Evolutionary conservation across 140 eudicot genomes (phyloP), one percentile per base, ranked within the genome.

Genomic region (Bidens hawaiensis): DNA sequence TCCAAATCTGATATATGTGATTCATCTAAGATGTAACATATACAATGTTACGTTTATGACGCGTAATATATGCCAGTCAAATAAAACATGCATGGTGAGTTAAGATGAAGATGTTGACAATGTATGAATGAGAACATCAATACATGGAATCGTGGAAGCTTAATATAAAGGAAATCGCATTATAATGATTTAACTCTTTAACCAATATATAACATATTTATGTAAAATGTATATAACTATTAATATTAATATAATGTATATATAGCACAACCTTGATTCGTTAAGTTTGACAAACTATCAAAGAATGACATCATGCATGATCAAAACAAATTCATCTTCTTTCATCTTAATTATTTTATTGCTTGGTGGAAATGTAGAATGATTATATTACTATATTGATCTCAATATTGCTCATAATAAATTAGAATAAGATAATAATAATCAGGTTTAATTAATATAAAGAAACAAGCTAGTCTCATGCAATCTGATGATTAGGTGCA

Each of bases 251-350:
- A 24, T 12, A n/a, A n/a, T n/a, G n/a, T n/a, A n/a, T n/a, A n/a
- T 26, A 25, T 26, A 5, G 4, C 21, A n/a, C n/a, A 52, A 2
- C 40, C 13, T 6, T 30, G 25, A 43, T 27, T 15, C 63, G 25
- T 56, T n/a, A n/a, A n/a, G n/a, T n/a, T 56, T 56, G 63, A 56
- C 45, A 56, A 31, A 31, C 62, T 28, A 12, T 56, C 14, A 64
- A 72, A 27, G 55, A 8, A 45, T 56, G 50, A 65, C 60, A 72
- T 45, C 77, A 56, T 54, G 70, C 52, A 72, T 72, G 77, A 72
- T 73, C 28, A 65, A 65, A 73, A 47, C 62, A 65, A 34, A 19
- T 16, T 55, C 62, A 60, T 46, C 42, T 48, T 59, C 31, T 23
- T 53, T 53, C 63, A 25, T 67, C 64, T 55, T 54, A n/a, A n/a